phyloP scores from a whole-genome alignment of 2,329 filamentous ascomycete species.

The Pseudocercospora crystallina region DNA sequence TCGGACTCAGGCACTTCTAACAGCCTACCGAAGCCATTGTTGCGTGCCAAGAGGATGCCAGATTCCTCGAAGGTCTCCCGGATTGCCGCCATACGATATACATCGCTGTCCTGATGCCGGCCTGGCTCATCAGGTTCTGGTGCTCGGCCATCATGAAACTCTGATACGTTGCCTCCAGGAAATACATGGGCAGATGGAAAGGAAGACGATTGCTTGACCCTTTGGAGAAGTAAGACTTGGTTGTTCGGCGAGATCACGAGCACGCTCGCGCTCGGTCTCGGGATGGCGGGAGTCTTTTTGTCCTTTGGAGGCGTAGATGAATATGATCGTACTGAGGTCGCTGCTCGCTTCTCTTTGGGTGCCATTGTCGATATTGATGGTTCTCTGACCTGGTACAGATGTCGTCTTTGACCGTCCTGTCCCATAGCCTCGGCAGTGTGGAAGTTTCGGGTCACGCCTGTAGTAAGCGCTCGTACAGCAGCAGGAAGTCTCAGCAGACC shows the following conservation, averaged over 20 bases:
- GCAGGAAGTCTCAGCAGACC: too few relatives aligned
- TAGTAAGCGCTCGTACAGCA: too few relatives aligned
- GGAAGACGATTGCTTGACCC: conserved; percentile 76
- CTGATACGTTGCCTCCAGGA: conserved; percentile 81
- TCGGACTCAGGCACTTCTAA: conserved; percentile 61
- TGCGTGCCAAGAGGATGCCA: conserved; percentile 74
- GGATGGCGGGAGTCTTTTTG: conserved; percentile 45
- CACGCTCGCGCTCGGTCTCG: conserved; percentile 70
- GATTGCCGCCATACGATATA: conserved; percentile 80
- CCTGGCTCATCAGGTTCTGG: conserved; percentile 51
- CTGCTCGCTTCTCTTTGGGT: conserved; percentile 14
- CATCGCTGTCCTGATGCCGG: conserved; percentile 68
- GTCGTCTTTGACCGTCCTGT: too few relatives aligned
- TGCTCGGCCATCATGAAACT: conserved; percentile 69
- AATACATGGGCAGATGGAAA: conserved; percentile 95
- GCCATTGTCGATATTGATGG: not conserved
- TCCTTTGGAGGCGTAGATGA: conserved; percentile 17
- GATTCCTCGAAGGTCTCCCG: conserved; percentile 95
- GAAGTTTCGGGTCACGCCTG: too few relatives aligned
- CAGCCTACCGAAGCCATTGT: conserved; percentile 53
- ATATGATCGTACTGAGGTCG: conserved; percentile 12
- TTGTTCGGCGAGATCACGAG: conserved; percentile 83
- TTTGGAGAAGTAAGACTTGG: conserved; percentile 82
- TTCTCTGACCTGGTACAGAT: too few relatives aligned
- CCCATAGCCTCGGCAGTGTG: too few relatives aligned